Base-by-base conservation (phyloP, 2,329 filamentous ascomycete species). In the Tolypocladium amazonense region DNA sequence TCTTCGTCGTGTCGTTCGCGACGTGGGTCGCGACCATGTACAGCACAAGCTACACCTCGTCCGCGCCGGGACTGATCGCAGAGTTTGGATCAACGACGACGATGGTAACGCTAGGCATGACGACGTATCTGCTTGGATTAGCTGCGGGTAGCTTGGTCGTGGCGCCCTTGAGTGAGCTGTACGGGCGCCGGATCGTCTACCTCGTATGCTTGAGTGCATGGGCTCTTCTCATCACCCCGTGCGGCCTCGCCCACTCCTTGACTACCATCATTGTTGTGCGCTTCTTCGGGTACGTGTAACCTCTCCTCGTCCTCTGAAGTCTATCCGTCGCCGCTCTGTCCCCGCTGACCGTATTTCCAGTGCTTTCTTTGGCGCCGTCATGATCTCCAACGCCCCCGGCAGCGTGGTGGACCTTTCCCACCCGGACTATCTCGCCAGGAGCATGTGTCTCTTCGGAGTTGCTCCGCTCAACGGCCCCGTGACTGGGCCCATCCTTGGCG, bases 361-460 rank as follows among this genome's bases (percentile, higher is more conserved):
- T 37, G 70, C 70, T 27, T 60, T 91, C 59, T 90, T 73, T 58
- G 69, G 90, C 4, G 83, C 89, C 7, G 90, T 88, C 50, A 88
- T 95, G 84, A 86, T 96, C 33, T 85, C 86, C 15, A 96, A 95
- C 69, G 85, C 88, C 1, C 90, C 92, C 0, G 92, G 92, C 2
- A 90, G 87, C 9, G 83, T 96, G 14, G 86, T 89, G 35, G 92
- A 97, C 71, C 87, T 96, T 56, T 86, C 90, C n/a, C 81, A 82
- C 18, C 89, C 93, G 54, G 85, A 95, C 56, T 85, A 89, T 67
- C 85, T 92, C 20, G 90, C 88, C 50, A 90, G 96, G 73, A 90
- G 86, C 5, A 79, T 96, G 39, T 96, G 91, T 86, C 84, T 81
- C 62, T 63, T 60, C 43, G 56, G 57, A 14, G 85, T 96, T 58